Percentiles rank a stretch among this genome's conserved stretches.
These are phyloP conservation scores for Pythium phragmitis DNA, from an alignment of 352 stramenopile species.

Conservation along the genomic window DNA sequence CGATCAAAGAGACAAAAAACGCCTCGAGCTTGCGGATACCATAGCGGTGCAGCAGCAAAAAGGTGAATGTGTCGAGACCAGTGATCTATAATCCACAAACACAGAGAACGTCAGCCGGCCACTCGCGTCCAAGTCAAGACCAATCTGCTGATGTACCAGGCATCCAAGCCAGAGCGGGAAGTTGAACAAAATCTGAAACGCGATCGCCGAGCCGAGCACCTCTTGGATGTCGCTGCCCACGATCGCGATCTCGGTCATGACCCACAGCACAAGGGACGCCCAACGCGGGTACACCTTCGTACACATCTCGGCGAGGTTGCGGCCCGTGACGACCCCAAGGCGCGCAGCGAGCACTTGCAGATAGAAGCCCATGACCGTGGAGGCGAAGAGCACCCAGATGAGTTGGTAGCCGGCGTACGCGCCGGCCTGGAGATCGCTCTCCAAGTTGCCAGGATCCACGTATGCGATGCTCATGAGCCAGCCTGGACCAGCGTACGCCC, in stretches of 20 bases:
- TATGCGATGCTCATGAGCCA: conserved; percentile 96
- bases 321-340: conserved; percentile 90
- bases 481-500: conserved; percentile 78
- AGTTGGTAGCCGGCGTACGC: conserved; percentile 89
- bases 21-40: conserved; percentile 93
- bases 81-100: conserved; percentile 43
- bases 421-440: conserved; percentile 94
- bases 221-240: conserved; percentile 92
- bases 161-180: conserved; percentile 91
- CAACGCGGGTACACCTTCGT: conserved; percentile 74
- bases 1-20: conserved; percentile 92
- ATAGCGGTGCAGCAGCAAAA: conserved; percentile 91
- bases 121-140: neutral
- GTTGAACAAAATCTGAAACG: conserved; percentile 88
- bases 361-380: conserved; percentile 91
- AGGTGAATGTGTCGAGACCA: conserved; percentile 92
- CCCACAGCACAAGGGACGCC: conserved; percentile 78
- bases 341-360: conserved; percentile 92
- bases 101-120: neutral
- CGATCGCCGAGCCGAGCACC: conserved; percentile 90
- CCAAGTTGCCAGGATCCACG: conserved; percentile 95
- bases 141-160: conserved; percentile 34
- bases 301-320: conserved; percentile 90
- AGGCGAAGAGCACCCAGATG: conserved; percentile 90
- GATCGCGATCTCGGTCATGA: conserved; percentile 94